Evolutionary conservation across 164 flowering plant species (phyloP).

Genomic region (Stephania yunnanensis): DNA sequence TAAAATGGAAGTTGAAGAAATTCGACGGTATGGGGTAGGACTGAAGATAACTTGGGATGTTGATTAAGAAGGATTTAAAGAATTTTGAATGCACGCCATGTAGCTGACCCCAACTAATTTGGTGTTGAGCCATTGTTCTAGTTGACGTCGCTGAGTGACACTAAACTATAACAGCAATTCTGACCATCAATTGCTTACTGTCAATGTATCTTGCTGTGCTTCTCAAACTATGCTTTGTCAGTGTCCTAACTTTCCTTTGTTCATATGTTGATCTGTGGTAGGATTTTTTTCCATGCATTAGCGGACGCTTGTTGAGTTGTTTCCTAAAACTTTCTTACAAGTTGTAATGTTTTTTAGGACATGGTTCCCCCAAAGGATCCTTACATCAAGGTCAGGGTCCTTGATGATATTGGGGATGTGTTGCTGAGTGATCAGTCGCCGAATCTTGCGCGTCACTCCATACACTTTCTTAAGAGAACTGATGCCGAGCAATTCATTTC

Average conservation of each 20-base stretch:
- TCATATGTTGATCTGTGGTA: background rate
- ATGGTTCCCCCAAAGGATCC: constrained; percentile 99
- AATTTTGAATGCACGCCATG: too few relatives aligned
- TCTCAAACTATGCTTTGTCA: background rate
- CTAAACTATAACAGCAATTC: background rate
- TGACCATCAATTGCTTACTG: background rate
- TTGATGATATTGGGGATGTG: constrained; percentile 79
- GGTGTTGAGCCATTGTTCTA: background rate
- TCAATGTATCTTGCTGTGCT: background rate
- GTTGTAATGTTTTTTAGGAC: constrained; percentile 44
- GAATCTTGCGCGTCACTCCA: constrained; percentile 69
- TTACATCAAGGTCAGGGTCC: constrained; percentile 81
- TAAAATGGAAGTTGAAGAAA: too few relatives aligned
- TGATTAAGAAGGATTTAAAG: too few relatives aligned
- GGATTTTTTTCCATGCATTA: background rate
- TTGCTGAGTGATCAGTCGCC: constrained; percentile 60
- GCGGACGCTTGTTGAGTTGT: background rate
- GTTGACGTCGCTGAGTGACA: background rate
- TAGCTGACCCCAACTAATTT: too few relatives aligned
- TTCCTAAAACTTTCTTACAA: background rate
- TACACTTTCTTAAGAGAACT: constrained; percentile 80
- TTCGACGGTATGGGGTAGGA: too few relatives aligned
- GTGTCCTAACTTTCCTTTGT: background rate
- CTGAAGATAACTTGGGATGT: too few relatives aligned
- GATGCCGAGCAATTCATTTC: constrained; percentile 92